Evolutionary conservation across 1,284 basidiomycete genomes (phyloP).

Genomic region (Apiotrichum sp.): DNA sequence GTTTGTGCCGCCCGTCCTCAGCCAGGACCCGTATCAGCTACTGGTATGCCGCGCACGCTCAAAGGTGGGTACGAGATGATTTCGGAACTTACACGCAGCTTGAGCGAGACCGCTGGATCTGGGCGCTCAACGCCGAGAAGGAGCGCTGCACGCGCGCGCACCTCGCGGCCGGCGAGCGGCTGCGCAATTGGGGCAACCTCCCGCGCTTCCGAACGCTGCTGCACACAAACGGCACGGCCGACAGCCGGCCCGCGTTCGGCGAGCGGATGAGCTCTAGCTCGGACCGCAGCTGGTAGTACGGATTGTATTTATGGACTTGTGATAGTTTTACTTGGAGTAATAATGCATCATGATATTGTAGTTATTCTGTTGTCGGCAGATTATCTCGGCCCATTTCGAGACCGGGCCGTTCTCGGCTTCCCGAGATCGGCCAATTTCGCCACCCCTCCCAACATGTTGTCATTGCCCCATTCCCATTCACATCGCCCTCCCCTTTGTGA

Average conservation of each 20-base stretch:
- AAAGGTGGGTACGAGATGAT: conserved; percentile 34
- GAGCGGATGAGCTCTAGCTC: not conserved
- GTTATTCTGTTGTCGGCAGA: too few species aligned
- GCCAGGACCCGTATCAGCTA: conserved; percentile 22
- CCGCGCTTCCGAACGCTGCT: conserved; percentile 13
- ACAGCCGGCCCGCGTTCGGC: not conserved
- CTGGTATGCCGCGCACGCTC: conserved; percentile 41
- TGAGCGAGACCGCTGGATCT: conserved; percentile 46
- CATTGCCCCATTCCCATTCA: too few species aligned
- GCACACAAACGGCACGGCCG: not conserved
- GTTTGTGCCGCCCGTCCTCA: conserved; percentile 26
- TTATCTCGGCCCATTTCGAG: too few species aligned
- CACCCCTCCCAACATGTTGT: too few species aligned
- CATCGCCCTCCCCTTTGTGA: too few species aligned
- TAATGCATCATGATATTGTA: too few species aligned
- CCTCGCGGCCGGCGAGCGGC: conserved; percentile 22
- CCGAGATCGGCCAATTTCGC: too few species aligned
- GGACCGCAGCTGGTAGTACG: too few species aligned
- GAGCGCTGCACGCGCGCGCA: conserved; percentile 38
- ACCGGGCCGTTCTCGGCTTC: too few species aligned
- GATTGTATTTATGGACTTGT: too few species aligned
- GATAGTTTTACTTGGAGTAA: too few species aligned
- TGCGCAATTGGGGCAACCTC: conserved; percentile 32
- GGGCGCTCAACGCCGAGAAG: conserved; percentile 45
- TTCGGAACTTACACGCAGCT: conserved; percentile 23